phyloP scores from a whole-genome alignment of 2,329 filamentous ascomycete species.

The Didymellaceae sp. region DNA sequence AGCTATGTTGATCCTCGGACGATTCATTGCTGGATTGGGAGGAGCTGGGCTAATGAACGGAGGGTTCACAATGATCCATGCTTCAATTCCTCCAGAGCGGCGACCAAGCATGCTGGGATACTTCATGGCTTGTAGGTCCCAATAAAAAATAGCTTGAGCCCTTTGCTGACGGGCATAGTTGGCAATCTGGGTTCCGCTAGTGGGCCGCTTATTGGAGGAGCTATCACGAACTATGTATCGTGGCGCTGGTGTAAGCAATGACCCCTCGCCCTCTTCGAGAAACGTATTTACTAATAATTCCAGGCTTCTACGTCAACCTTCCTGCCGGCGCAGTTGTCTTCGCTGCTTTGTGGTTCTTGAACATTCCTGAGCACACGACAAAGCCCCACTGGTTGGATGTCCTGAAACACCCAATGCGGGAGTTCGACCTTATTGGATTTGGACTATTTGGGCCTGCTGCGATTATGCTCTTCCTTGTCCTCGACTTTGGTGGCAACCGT shows the following conservation, averaged over 20 bases:
- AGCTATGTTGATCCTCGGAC: conserved; percentile 20
- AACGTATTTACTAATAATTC: background rate
- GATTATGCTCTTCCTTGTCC: conserved; percentile 56
- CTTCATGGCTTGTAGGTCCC: conserved; percentile 52
- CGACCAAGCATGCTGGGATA: conserved; percentile 54
- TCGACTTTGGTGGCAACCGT: conserved; percentile 58
- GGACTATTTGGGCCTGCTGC: conserved; percentile 54
- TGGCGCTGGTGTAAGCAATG: conserved; percentile 56
- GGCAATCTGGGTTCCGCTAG: conserved; percentile 49
- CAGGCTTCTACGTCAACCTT: conserved; percentile 37
- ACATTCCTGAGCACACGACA: conserved; percentile 51
- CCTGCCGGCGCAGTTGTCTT: conserved; percentile 50
- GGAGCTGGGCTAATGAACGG: conserved; percentile 44
- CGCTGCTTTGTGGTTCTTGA: conserved; percentile 53
- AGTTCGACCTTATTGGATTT: conserved; percentile 60
- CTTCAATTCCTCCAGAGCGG: conserved; percentile 48
- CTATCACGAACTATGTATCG: conserved; percentile 49
- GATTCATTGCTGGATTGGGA: conserved; percentile 23
- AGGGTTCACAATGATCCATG: conserved; percentile 49
- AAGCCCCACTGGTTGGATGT: conserved; percentile 56
- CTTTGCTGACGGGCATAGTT: conserved; percentile 35
- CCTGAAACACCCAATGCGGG: conserved; percentile 50
- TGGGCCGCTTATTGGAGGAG: conserved; percentile 58
- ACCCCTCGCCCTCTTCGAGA: conserved; percentile 14
- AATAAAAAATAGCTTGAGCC: background rate